Conservation (phyloP, 768 basidiomycete species). For the Pleurotus tuoliensis region DNA sequence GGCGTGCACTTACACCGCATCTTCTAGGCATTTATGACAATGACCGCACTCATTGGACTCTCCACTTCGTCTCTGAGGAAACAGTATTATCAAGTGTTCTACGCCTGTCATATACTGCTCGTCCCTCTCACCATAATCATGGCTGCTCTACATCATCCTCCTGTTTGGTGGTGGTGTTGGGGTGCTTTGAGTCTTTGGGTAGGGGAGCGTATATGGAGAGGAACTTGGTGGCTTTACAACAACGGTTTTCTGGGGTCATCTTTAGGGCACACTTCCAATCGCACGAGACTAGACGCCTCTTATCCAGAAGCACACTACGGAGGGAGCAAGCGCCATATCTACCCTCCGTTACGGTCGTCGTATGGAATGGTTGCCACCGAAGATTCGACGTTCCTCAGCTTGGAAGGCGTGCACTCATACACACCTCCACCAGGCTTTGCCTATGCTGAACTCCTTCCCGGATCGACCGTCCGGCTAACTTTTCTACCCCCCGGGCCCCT, state of each 20-base stretch:
- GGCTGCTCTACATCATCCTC: slow-evolving; percentile 65
- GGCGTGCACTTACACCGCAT: background rate
- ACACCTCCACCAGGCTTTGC: slow-evolving; percentile 65
- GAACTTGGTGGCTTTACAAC: slow-evolving; percentile 49
- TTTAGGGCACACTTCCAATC: background rate
- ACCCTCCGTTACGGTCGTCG: background rate
- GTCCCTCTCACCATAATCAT: slow-evolving; percentile 58
- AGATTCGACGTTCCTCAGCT: background rate
- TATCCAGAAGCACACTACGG: background rate
- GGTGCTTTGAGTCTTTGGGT: slow-evolving; percentile 58
- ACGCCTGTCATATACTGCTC: slow-evolving; percentile 57
- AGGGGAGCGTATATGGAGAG: slow-evolving; percentile 57
- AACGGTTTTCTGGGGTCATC: slow-evolving; percentile 47
- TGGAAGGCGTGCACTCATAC: slow-evolving; percentile 20
- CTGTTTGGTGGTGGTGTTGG: slow-evolving; percentile 67
- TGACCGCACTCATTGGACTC: slow-evolving; percentile 49
- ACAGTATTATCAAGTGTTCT: slow-evolving; percentile 61
- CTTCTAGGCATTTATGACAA: slow-evolving; percentile 47
- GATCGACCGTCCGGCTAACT: slow-evolving; percentile 66
- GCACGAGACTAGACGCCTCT: background rate
- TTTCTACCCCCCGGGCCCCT: slow-evolving; percentile 52
- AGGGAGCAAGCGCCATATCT: background rate
- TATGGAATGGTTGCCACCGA: background rate
- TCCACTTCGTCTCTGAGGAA: slow-evolving; percentile 50
- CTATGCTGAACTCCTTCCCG: slow-evolving; percentile 65